Percentiles rank a stretch among this genome's conserved stretches.
Conservation (phyloP, 805 yeast genomes). For the Ogataea kodamae region DNA sequence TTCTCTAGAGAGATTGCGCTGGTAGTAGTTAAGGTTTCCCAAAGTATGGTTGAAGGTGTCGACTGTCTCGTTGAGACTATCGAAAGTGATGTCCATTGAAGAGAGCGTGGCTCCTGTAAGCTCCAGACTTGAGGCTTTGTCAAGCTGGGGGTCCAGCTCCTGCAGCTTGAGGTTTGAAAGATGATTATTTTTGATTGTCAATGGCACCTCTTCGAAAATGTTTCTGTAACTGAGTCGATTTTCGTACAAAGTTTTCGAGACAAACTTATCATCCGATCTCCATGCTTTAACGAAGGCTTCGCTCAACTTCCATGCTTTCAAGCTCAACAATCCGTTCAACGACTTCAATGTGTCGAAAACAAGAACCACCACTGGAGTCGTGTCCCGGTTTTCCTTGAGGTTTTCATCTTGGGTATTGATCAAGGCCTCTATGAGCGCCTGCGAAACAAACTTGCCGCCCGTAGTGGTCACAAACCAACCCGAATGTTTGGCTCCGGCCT, state of each 20-base stretch:
- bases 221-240: conserved; percentile 60
- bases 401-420: conserved; percentile 50
- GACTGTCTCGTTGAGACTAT: conserved; percentile 61
- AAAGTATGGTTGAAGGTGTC: conserved; percentile 77
- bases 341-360: conserved; percentile 71
- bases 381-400: conserved; percentile 26
- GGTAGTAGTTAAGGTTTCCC: conserved; percentile 76
- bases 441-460: conserved; percentile 66
- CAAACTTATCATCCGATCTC: conserved; percentile 55
- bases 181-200: conserved; percentile 63
- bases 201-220: conserved; percentile 68
- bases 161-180: conserved; percentile 43
- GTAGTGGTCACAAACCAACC: conserved; percentile 80
- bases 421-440: conserved; percentile 65
- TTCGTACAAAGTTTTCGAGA: conserved; percentile 57
- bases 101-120: conserved; percentile 40
- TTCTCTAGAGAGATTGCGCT: conserved; percentile 71
- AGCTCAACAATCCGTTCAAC: conserved; percentile 56
- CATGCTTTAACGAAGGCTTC: conserved; percentile 51
- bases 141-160: conserved; percentile 19
- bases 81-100: conserved; percentile 45
- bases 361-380: conserved; percentile 45
- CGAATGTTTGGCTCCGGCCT: conserved; percentile 63
- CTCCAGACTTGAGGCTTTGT: conserved; percentile 30
- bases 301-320: conserved; percentile 69